Percentiles rank a stretch among this genome's conserved stretches.
Conservation (phyloP, 768 basidiomycete species). For the Boletus eberwhitei region DNA sequence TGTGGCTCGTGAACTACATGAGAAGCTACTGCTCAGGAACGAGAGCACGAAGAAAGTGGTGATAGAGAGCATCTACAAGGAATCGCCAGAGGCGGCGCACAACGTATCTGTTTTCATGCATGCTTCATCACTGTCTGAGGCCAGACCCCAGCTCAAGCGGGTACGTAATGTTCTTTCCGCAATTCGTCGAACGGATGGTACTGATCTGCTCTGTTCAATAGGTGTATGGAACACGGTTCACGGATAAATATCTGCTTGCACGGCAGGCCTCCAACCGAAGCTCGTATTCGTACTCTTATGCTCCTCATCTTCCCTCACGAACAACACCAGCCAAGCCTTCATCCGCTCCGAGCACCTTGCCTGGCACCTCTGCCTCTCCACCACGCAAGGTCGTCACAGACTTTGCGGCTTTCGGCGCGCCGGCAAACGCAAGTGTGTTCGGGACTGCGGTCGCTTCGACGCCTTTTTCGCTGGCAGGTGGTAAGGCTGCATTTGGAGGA, state of each 20-base stretch:
- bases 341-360: constrained; percentile 19
- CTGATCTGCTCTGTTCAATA: constrained; percentile 31
- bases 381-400: constrained; percentile 86
- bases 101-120: constrained; percentile 85
- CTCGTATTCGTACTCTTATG: constrained; percentile 52
- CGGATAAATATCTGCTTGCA: constrained; percentile 89
- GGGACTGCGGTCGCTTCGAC: constrained; percentile 79
- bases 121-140: constrained; percentile 66
- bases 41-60: constrained; percentile 97
- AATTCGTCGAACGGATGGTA: background rate
- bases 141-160: constrained; percentile 73
- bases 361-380: constrained; percentile 50
- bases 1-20: constrained; percentile 91
- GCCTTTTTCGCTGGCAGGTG: constrained; percentile 74
- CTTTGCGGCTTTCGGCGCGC: constrained; percentile 82
- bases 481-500: constrained; percentile 82
- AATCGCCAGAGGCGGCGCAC: constrained; percentile 82
- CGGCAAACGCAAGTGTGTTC: constrained; percentile 73
- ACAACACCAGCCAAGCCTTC: constrained; percentile 40
- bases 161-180: constrained; percentile 40
- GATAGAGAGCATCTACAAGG: constrained; percentile 94
- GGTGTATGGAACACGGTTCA: constrained; percentile 95
- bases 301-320: constrained; percentile 45
- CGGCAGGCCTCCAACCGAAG: constrained; percentile 56
- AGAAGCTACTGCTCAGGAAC: constrained; percentile 83